A percentile compares a stretch with the other conserved stretches of the same genome.
phyloP scores from a whole-genome alignment of 176 grass and related monocot genomes.

The Eremochloa ophiuroides region DNA sequence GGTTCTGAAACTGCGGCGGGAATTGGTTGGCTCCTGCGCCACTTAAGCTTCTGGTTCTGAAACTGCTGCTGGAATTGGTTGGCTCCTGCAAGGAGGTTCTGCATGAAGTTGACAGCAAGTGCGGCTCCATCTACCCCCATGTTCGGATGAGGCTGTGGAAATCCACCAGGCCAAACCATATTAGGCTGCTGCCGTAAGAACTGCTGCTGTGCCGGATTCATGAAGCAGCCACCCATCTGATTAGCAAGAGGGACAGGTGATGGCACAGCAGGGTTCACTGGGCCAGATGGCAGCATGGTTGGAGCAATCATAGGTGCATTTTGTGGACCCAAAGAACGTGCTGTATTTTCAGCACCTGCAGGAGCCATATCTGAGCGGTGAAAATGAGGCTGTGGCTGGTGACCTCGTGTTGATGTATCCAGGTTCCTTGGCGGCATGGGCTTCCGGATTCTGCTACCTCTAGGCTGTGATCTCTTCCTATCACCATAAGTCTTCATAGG shows the following conservation, averaged over 20 bases:
- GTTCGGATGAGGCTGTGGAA: constrained; percentile 32
- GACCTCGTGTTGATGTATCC: constrained; percentile 5
- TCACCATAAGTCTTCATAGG: constrained; percentile 33
- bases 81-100: constrained; percentile 18
- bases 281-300: neutral
- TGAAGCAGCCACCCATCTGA: constrained; percentile 46
- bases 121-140: constrained; percentile 55
- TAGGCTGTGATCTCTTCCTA: constrained; percentile 42
- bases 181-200: constrained; percentile 46
- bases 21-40: constrained; percentile 19
- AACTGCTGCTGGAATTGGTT: constrained; percentile 4
- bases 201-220: constrained; percentile 49
- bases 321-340: constrained; percentile 1
- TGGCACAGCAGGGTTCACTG: constrained; percentile 34
- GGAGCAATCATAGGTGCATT: constrained; percentile 19
- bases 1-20: constrained; percentile 45
- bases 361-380: constrained; percentile 7
- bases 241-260: constrained; percentile 29
- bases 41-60: constrained; percentile 42
- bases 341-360: neutral
- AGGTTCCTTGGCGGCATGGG: constrained; percentile 13
- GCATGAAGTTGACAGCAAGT: constrained; percentile 40
- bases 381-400: constrained; percentile 9
- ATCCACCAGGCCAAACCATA: constrained; percentile 32
- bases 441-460: constrained; percentile 23